A percentile compares a stretch with the other conserved stretches of the same genome.
These are phyloP conservation scores for Ambispora gerdemannii DNA, from an alignment of 192 early-diverging fungal species.

Conservation along the genomic window DNA sequence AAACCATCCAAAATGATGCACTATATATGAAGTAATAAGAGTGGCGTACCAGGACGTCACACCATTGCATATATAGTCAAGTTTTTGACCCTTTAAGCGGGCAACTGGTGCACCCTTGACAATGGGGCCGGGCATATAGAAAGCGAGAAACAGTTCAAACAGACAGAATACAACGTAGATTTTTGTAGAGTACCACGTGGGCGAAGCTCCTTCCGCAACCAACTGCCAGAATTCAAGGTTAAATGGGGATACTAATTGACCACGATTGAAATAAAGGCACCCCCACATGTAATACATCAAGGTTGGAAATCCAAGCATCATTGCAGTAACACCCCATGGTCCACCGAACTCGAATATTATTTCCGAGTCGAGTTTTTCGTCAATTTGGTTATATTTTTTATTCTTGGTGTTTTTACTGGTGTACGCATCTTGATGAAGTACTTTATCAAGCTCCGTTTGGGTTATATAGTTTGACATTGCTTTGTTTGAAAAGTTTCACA, in stretches of 20 bases:
- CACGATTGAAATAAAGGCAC: slow-evolving; percentile 65
- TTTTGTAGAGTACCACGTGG: slow-evolving; percentile 50
- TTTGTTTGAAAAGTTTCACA: too few species aligned
- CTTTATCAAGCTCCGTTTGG: too few species aligned
- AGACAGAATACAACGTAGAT: slow-evolving; percentile 61
- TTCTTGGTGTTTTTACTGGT: too few species aligned
- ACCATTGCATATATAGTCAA: slow-evolving; percentile 56
- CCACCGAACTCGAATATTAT: slow-evolving; percentile 75
- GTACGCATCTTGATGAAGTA: too few species aligned
- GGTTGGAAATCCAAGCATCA: slow-evolving; percentile 71
- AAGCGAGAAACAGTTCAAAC: slow-evolving; percentile 58
- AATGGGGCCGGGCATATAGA: slow-evolving; percentile 62
- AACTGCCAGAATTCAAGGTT: slow-evolving; percentile 41
- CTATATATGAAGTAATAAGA: slow-evolving; percentile 40
- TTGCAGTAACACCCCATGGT: slow-evolving; percentile 60
- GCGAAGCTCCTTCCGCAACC: slow-evolving; percentile 53
- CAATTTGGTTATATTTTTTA: slow-evolving; percentile 32
- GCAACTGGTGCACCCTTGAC: slow-evolving; percentile 68
- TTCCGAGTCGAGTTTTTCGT: slow-evolving; percentile 57
- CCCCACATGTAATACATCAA: slow-evolving; percentile 75
- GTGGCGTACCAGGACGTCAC: slow-evolving; percentile 49
- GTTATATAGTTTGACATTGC: too few species aligned
- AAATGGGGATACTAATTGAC: slow-evolving; percentile 51
- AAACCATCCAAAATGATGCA: slow-evolving; percentile 48
- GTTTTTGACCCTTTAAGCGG: slow-evolving; percentile 51